A percentile compares a stretch with the other conserved stretches of the same genome.
These are phyloP conservation scores for Tillandsia fasciculata DNA, from an alignment of 176 grass and related monocot species.

Conservation along the genomic window DNA sequence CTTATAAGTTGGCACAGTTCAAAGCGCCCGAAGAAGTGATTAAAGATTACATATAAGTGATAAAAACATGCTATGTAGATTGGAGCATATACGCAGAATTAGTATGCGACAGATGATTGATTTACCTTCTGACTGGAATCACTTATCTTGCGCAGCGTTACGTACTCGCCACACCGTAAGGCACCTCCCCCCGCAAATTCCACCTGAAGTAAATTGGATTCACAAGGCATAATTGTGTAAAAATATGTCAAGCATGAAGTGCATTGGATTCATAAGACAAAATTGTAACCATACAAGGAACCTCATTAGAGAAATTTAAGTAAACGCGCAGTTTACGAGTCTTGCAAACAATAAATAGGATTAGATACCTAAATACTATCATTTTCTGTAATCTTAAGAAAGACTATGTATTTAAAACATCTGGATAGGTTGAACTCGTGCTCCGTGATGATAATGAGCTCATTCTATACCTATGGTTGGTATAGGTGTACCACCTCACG, in stretches of 20 bases:
- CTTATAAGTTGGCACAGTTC: background rate
- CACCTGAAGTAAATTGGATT: slow-evolving; percentile 33
- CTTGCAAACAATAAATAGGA: background rate
- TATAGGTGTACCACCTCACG: too few species aligned
- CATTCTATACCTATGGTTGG: too few species aligned
- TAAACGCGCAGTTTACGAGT: too few species aligned
- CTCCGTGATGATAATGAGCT: background rate
- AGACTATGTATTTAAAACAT: too few species aligned
- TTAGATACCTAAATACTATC: background rate
- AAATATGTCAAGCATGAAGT: background rate
- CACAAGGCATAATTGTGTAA: background rate
- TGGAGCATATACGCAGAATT: background rate
- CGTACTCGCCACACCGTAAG: slow-evolving; percentile 68
- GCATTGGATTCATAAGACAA: too few species aligned
- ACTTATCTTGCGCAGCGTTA: slow-evolving; percentile 72
- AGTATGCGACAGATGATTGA: background rate
- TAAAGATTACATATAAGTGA: background rate
- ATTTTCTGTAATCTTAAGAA: slow-evolving; percentile 2
- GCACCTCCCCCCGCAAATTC: slow-evolving; percentile 77
- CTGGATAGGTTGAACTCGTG: too few species aligned
- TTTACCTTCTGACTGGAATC: slow-evolving; percentile 78
- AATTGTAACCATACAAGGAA: too few species aligned
- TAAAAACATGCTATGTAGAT: too few species aligned
- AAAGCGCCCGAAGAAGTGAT: too few species aligned
- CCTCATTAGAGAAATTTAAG: too few species aligned